A percentile compares a stretch with the other conserved stretches of the same genome.
Conservation (phyloP, 345 rosid species). For the Dipteronia dyeriana region DNA sequence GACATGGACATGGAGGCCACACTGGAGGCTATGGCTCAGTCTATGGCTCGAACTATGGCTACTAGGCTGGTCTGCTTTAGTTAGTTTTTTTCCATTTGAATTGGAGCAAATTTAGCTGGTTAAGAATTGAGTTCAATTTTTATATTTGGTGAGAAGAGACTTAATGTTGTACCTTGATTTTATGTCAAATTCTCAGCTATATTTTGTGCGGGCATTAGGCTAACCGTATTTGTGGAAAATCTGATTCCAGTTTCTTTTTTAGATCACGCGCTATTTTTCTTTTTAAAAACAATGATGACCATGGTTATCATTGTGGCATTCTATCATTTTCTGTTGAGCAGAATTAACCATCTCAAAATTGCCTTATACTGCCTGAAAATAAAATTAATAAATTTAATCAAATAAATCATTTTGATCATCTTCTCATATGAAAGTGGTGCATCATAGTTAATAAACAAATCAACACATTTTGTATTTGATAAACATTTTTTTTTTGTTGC, state of each 20-base stretch:
- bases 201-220: slow-evolving; percentile 16
- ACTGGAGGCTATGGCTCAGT: slow-evolving; percentile 70
- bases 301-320: too few relatives aligned
- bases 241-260: not conserved
- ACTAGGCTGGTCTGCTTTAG: slow-evolving; percentile 28
- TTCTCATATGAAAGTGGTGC: too few relatives aligned
- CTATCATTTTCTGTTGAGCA: not conserved
- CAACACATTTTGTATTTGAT: too few relatives aligned
- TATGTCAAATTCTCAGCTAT: not conserved
- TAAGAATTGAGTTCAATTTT: not conserved
- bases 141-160: not conserved
- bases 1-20: slow-evolving; percentile 53
- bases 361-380: too few relatives aligned
- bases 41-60: slow-evolving; percentile 75
- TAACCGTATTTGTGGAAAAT: slow-evolving; percentile 7
- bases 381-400: too few relatives aligned
- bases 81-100: not conserved
- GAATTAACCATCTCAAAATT: not conserved
- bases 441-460: too few relatives aligned
- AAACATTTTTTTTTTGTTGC: too few relatives aligned
- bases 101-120: slow-evolving; percentile 11
- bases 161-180: slow-evolving; percentile 18
- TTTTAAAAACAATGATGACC: too few relatives aligned
- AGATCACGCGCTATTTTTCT: not conserved
- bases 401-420: too few relatives aligned